Evolutionary conservation across 768 basidiomycete genomes (phyloP), one percentile per base, ranked within the genome.

Genomic region (Leccinum rimulosum): DNA sequence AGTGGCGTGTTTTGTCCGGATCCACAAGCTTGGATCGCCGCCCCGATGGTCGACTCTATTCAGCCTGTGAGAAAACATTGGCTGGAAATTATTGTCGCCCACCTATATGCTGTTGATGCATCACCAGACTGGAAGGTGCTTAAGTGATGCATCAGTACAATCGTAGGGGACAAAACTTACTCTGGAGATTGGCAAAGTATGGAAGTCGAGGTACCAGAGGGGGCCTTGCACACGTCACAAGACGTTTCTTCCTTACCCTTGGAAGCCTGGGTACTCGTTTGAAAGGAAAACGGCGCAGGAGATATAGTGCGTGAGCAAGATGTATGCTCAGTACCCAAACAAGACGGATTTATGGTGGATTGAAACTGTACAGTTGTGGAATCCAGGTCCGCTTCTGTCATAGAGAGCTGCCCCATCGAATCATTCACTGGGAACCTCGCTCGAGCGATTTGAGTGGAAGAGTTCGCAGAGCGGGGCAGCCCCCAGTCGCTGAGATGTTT

Each of bases 51-150:
- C 8, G 22, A n/a, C 4, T 15, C 58, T 59, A 48, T 31, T 17
- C 48, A 4, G 6, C 25, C 3, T 0, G 11, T 51, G 17, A 58
- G 19, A 38, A n/a, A 54, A 27, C 3, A 22, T 22, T 8, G 3
- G 25, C 7, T 36, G 2, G 4, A 12, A n/a, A 27, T 8, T 25
- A 5, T 19, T 12, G 2, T 43, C 7, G 52, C 75, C 38, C 60
- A 79, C 79, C 64, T 43, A 81, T 80, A 54, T 72, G 68, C 50
- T 65, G 70, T n/a, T n/a, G n/a, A n/a, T n/a, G n/a, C n/a, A n/a
- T n/a, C n/a, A n/a, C n/a, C n/a, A n/a, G n/a, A n/a, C n/a, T n/a
- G n/a, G n/a, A n/a, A n/a, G n/a, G n/a, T n/a, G n/a, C n/a, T n/a
- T n/a, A n/a, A n/a, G n/a, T n/a, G 31, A 33, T 27, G 15, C 15